Conservation (phyloP, 2,329 filamentous ascomycete genomes). For the Aphanocladium album region DNA sequence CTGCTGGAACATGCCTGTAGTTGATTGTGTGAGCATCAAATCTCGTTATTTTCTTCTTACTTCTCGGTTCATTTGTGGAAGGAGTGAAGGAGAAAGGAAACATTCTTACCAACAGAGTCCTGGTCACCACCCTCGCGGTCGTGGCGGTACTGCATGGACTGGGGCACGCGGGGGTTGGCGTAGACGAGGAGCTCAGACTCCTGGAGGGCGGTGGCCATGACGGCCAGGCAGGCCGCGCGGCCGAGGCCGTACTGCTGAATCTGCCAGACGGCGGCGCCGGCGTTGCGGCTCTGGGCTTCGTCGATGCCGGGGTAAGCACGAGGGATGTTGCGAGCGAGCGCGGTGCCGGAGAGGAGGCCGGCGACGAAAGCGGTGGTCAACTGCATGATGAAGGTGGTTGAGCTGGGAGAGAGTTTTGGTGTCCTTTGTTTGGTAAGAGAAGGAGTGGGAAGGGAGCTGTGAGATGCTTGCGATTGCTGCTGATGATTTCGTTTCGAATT, state of each 20-base stretch:
- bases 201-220: neutral
- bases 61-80: no score
- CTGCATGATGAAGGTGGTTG: neutral
- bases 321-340: neutral
- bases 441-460: no score
- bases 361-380: neutral
- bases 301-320: neutral
- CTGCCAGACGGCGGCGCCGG: neutral
- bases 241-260: neutral
- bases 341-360: neutral
- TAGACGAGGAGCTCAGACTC: constrained; percentile 3
- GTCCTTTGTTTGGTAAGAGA: neutral
- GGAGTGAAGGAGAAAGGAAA: neutral
- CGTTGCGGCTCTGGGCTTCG: constrained; percentile 3
- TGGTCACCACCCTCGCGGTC: constrained; percentile 1
- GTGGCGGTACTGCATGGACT: neutral
- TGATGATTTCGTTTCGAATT: no score
- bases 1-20: constrained; percentile 9
- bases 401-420: no score
- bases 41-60: no score
- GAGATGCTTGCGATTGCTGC: no score
- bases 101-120: neutral
- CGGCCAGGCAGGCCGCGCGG: neutral
- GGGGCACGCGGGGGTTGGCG: constrained; percentile 2
- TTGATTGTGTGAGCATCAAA: neutral